Evolutionary conservation across 352 stramenopile species (phyloP), one percentile per base, ranked within the genome.

Genomic region (Blastocystis sp.): DNA sequence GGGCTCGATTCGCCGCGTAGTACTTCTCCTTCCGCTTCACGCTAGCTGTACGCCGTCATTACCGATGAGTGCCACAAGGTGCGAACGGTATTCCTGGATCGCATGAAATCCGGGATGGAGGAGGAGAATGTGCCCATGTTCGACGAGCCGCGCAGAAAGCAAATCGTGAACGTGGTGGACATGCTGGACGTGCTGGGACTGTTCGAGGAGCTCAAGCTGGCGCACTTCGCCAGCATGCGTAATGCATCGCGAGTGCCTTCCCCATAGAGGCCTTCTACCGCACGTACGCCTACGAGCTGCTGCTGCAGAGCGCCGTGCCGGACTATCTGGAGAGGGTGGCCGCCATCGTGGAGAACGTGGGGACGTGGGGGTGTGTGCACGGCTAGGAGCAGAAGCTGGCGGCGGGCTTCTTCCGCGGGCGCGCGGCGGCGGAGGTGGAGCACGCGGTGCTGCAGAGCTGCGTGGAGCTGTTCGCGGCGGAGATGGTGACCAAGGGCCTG

Each of bases 261-360:
- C 2, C 17, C 38, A 61, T 79, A 79, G 71, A 81, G 28, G 17
- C 34, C 21, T 81, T 81, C 43, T 81, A 81, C 57, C 42, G 48
- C 7, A 59, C 34, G 17, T 81, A 65, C 60, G 48, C 71, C 0
- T 81, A 81, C 45, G n/a, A 40, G 17, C 48, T 59, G 28, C 60
- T 81, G 45, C 48, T 57, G 14, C 43, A 81, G 21, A 66, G 28
- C 17, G 34, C 43, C 17, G 28, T 81, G 11, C 19, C 43, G 2
- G 24, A 17, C 10, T 69, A 42, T 69, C 21, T 69, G 24, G 17
- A 17, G 11, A 14, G 0, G 10, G 34, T 69, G 21, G 3, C 62
- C 10, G 21, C 24, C 24, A 69, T 69, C 62, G 62, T 69, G 11
- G 21, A 28, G 62, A 69, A 42, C 40, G 62, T 69, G 24, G 62